These are phyloP conservation scores for Clarireedia monteithiana DNA, from an alignment of 2,329 filamentous ascomycete genomes.

Conservation along the genomic window DNA sequence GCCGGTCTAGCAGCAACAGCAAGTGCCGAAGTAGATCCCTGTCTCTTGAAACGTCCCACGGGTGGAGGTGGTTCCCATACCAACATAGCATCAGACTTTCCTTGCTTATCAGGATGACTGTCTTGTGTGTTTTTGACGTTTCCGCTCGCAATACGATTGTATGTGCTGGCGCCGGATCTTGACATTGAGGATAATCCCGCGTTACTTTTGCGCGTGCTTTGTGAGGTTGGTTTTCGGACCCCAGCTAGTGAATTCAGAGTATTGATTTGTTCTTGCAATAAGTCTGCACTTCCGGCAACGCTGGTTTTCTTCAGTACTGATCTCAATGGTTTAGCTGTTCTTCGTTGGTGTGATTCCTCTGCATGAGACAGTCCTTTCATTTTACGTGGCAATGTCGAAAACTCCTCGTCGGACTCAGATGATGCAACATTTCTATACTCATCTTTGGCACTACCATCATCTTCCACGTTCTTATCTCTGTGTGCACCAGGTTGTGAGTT, in stretches of 20 bases:
- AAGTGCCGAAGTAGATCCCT: background rate
- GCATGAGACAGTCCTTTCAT: background rate
- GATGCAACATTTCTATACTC: background rate
- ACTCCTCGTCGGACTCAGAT: background rate
- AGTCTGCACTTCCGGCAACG: background rate
- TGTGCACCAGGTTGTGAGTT: background rate
- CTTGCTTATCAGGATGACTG: background rate
- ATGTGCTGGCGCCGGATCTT: background rate
- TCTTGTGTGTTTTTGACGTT: background rate
- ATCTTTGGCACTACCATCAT: background rate
- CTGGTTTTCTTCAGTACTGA: constrained; percentile 10
- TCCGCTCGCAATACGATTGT: constrained; percentile 7
- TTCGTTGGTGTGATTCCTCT: constrained; percentile 5
- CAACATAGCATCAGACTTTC: background rate
- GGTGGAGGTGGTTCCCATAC: background rate
- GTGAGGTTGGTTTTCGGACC: background rate
- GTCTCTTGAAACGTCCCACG: constrained; percentile 8
- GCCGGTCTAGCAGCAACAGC: background rate
- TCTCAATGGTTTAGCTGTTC: constrained; percentile 3
- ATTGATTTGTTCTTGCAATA: background rate
- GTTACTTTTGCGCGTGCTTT: background rate
- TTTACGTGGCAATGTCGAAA: background rate
- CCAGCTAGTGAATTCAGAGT: background rate
- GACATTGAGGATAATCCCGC: background rate
- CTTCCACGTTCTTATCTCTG: background rate